Conservation (phyloP, 2,329 filamentous ascomycete species). For the Juglanconis oblonga region DNA sequence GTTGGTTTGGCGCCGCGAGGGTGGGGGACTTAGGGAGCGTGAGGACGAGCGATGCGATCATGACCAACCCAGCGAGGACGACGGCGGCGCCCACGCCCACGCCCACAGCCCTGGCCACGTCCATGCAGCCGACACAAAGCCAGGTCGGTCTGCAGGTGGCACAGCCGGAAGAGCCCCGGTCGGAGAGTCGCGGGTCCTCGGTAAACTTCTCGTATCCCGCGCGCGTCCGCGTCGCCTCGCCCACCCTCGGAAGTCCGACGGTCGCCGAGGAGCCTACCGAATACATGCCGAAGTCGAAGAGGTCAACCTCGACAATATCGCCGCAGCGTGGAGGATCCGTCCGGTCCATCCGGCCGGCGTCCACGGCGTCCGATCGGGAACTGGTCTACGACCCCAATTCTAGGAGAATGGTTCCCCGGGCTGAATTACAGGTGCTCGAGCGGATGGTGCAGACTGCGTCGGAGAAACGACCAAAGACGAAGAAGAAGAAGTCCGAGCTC, state of each 20-base stretch:
- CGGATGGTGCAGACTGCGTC: slow-evolving; percentile 38
- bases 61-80: slow-evolving; percentile 20
- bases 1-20: slow-evolving; percentile 48
- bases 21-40: slow-evolving; percentile 43
- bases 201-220: slow-evolving; percentile 60
- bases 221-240: slow-evolving; percentile 38
- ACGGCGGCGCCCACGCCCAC: not conserved
- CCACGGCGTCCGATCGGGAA: slow-evolving; percentile 34
- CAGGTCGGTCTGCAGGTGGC: slow-evolving; percentile 7
- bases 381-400: slow-evolving; percentile 66
- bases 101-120: not conserved
- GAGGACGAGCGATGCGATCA: slow-evolving; percentile 41
- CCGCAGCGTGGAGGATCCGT: slow-evolving; percentile 24
- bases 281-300: slow-evolving; percentile 14
- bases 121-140: not conserved
- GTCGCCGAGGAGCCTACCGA: slow-evolving; percentile 7
- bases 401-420: slow-evolving; percentile 55
- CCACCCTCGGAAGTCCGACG: slow-evolving; percentile 23
- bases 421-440: slow-evolving; percentile 41
- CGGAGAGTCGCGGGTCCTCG: slow-evolving; percentile 46
- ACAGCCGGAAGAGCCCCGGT: slow-evolving; percentile 29
- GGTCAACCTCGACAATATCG: slow-evolving; percentile 24
- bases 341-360: slow-evolving; percentile 23
- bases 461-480: slow-evolving; percentile 34
- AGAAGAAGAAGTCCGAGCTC: slow-evolving; percentile 38